Conservation (phyloP, 208 protist genomes). For the Phytomonas francai region DNA sequence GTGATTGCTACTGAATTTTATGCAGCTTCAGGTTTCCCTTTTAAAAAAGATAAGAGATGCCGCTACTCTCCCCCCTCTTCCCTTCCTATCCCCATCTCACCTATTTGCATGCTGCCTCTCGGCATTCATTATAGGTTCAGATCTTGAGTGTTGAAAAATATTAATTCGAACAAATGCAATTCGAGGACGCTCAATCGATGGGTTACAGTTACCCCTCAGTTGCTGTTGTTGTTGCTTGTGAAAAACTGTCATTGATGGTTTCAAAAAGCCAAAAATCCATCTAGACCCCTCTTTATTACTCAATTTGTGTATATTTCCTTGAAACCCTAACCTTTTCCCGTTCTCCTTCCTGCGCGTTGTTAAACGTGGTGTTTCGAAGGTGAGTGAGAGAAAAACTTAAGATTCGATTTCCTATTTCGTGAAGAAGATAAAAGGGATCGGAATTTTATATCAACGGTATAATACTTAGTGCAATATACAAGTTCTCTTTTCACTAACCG, state of each 20-base stretch:
- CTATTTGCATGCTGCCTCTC: too few species aligned
- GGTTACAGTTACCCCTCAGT: not conserved
- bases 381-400: not conserved
- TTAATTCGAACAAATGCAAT: not conserved
- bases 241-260: too few species aligned
- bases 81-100: too few species aligned
- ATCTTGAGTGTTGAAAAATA: not conserved
- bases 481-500: not conserved
- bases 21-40: not conserved
- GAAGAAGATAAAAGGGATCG: not conserved
- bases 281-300: not conserved
- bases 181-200: not conserved
- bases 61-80: not conserved
- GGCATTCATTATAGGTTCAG: not conserved
- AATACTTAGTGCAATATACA: not conserved
- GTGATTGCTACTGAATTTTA: not conserved
- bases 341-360: not conserved
- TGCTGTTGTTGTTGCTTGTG: too few species aligned
- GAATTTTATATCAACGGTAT: not conserved
- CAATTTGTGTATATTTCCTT: not conserved
- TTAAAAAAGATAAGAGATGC: not conserved
- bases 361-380: not conserved
- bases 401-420: not conserved
- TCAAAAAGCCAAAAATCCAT: not conserved
- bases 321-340: not conserved